A percentile compares a stretch with the other conserved stretches of the same genome.
Evolutionary conservation across 768 basidiomycete genomes (phyloP).

Genomic region (Mycena vulgaris): DNA sequence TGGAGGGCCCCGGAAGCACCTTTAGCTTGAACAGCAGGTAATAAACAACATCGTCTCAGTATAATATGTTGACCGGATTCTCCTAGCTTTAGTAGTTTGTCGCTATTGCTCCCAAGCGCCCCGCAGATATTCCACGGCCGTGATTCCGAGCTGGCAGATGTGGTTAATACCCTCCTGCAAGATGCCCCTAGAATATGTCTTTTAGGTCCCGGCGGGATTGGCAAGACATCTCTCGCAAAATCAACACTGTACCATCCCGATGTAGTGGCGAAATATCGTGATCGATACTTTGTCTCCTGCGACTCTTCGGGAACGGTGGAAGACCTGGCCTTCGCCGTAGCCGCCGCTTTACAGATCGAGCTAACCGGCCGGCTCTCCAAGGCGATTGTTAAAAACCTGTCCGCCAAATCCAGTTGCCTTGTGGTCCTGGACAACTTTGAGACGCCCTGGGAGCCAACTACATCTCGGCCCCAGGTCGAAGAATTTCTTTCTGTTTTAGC

Average conservation of each 20-base stretch:
- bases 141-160: slow-evolving; percentile 4
- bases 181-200: not conserved
- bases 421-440: slow-evolving; percentile 16
- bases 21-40: too few relatives aligned
- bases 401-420: not conserved
- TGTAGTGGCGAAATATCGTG: slow-evolving; percentile 1
- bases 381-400: not conserved
- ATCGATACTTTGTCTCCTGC: slow-evolving; percentile 18
- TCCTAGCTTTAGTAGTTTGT: slow-evolving; percentile 1
- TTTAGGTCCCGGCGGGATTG: slow-evolving; percentile 19
- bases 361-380: not conserved
- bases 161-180: not conserved
- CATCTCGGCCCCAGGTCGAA: not conserved
- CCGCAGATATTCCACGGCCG: slow-evolving; percentile 26
- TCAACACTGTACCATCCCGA: slow-evolving; percentile 1
- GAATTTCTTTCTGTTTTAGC: slow-evolving; percentile 8
- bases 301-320: slow-evolving; percentile 5
- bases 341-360: not conserved
- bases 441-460: slow-evolving; percentile 11
- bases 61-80: not conserved
- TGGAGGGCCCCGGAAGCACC: too few relatives aligned
- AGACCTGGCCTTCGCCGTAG: not conserved
- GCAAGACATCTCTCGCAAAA: slow-evolving; percentile 7
- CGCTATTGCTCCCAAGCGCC: not conserved
- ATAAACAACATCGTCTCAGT: too few relatives aligned